Evolutionary conservation across 1,284 basidiomycete species (phyloP), one percentile per base, ranked within the genome.

Genomic region (Macrocystidia cucumis): DNA sequence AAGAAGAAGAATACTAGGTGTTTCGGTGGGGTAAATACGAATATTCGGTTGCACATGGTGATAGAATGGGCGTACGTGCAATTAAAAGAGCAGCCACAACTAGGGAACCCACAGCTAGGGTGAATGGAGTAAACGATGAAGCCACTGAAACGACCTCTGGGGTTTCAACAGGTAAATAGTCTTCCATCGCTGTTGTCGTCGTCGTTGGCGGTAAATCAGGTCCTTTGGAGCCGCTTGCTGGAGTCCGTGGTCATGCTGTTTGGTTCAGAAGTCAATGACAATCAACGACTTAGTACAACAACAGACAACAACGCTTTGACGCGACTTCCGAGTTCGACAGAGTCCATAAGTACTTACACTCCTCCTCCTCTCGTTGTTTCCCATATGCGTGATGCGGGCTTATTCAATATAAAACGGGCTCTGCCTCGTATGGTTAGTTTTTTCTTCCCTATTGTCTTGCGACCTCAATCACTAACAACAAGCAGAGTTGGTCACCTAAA

Each of bases 401-500:
- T 69, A 12, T 67, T 65, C 51, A 61, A 48, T 40, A 50, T 69
- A 31, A 55, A 58, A 35, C 54, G 59, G 46, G 65, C 65, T 13
- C 47, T 72, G 31, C 68, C 69, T 50, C 65, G 68, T 19, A 70
- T 70, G 68, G 67, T 72, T 34, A 20, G 58, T 45, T 5, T n/a
- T 7, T 22, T 23, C n/a, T 17, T 26, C 21, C 35, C 7, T 23
- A 1, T 14, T 11, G 11, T 25, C 26, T 27, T 20, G 7, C 8
- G 13, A 17, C 25, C 18, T 25, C 18, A 12, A 41, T 19, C 31
- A 23, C 17, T 18, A 23, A 16, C 17, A 31, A 3, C 25, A 18
- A 14, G 41, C 59, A 91, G 89, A 87, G 81, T 59, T 98, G 93
- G 93, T 69, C 63, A 21, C 62, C 69, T 0, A 64, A 67, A 48